These are phyloP conservation scores for Ophiostoma piceae DNA, from an alignment of 2,329 filamentous ascomycete genomes.

Conservation along the genomic window DNA sequence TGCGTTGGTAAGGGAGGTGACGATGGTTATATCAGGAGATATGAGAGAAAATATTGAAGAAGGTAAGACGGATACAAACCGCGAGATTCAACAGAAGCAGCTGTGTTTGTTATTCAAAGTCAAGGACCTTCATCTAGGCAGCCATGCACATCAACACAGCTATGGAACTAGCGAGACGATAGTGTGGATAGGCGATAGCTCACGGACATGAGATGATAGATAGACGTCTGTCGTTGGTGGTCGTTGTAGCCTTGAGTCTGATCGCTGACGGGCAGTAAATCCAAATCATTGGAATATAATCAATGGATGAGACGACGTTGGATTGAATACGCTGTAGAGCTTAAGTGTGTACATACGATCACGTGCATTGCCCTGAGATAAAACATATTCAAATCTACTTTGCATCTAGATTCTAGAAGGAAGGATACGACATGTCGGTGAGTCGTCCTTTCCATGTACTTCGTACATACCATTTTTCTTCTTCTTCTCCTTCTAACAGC, in stretches of 20 bases:
- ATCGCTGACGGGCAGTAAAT: not conserved
- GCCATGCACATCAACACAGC: not conserved
- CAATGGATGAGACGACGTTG: not conserved
- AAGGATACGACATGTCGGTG: not conserved
- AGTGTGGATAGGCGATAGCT: not conserved
- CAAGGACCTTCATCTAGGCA: not conserved
- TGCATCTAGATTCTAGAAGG: not conserved
- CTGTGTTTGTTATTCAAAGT: not conserved
- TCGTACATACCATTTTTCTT: not conserved
- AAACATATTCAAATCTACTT: not conserved
- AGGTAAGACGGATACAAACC: not conserved
- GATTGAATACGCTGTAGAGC: not conserved
- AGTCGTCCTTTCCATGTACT: not conserved
- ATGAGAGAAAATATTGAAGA: not conserved
- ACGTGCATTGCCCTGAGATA: not conserved
- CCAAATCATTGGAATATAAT: not conserved
- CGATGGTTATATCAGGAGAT: not conserved
- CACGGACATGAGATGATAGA: not conserved
- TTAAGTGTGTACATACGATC: not conserved
- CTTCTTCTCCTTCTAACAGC: not conserved
- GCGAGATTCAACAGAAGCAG: not conserved
- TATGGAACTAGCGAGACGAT: not conserved
- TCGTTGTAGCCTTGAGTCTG: slow-evolving; percentile 1
- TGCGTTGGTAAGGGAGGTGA: not conserved
- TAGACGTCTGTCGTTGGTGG: not conserved